These are phyloP conservation scores for Cryptococcus maquisensis DNA, from an alignment of 1,284 basidiomycete genomes.

Conservation along the genomic window DNA sequence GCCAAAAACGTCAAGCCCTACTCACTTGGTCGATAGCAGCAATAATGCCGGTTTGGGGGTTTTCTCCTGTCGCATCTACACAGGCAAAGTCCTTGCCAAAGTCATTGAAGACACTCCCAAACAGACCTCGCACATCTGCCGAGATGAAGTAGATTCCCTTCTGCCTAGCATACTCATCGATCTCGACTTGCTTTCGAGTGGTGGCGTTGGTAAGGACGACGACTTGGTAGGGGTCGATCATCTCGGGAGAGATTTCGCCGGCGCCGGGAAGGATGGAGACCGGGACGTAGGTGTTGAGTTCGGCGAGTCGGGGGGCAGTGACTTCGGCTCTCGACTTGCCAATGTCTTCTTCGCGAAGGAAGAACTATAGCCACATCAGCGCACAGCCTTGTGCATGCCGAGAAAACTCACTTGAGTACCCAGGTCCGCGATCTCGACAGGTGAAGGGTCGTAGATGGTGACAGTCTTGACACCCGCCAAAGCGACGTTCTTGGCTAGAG, in stretches of 20 bases:
- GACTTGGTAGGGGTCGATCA: conserved; percentile 82
- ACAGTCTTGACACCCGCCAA: conserved; percentile 98
- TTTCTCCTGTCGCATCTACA: conserved; percentile 92
- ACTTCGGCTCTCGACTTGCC: conserved; percentile 83
- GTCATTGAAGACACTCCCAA: conserved; percentile 95
- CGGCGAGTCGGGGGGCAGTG: conserved; percentile 83
- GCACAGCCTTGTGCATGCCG: not conserved
- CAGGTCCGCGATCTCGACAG: conserved; percentile 79
- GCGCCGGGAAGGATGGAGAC: conserved; percentile 71
- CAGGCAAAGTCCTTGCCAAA: conserved; percentile 93
- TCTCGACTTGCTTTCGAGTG: conserved; percentile 80
- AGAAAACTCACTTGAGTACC: conserved; percentile 71
- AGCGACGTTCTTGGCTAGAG: conserved; percentile 86
- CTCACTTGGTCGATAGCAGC: conserved; percentile 77
- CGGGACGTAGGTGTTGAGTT: conserved; percentile 95
- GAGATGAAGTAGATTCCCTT: conserved; percentile 90
- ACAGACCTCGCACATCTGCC: conserved; percentile 88
- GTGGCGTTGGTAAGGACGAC: conserved; percentile 82
- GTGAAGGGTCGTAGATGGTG: conserved; percentile 90
- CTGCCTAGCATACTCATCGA: conserved; percentile 87
- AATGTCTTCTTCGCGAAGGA: conserved; percentile 81
- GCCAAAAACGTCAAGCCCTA: conserved; percentile 1
- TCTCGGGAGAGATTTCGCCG: conserved; percentile 69
- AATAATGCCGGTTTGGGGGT: conserved; percentile 90
- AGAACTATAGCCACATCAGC: conserved; percentile 62